These are phyloP conservation scores for Vigna trinervia DNA, from an alignment of 306 rosid genomes.

Conservation along the genomic window DNA sequence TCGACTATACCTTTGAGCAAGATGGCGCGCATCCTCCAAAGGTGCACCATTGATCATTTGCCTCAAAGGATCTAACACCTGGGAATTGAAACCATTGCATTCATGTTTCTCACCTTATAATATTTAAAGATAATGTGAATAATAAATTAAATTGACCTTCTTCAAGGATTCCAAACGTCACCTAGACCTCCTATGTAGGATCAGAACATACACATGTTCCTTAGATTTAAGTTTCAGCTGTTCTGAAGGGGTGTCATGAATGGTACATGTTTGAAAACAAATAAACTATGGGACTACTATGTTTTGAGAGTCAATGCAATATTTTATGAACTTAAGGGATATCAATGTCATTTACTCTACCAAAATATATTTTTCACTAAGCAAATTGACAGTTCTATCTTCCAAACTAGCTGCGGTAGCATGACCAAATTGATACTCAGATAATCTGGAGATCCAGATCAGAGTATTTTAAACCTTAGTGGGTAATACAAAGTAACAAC, in stretches of 20 bases:
- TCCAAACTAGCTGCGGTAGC: conserved; percentile 26
- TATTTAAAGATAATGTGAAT: conserved; percentile 13
- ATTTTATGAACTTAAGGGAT: conserved; percentile 32
- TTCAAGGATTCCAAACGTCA: conserved; percentile 25
- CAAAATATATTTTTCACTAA: conserved; percentile 1
- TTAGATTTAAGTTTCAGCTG: conserved; percentile 16
- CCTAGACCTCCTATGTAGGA: neutral
- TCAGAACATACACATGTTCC: conserved; percentile 24
- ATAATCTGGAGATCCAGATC: conserved; percentile 27
- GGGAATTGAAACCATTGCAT: conserved; percentile 41
- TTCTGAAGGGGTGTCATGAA: conserved; percentile 30
- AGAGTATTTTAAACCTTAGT: conserved; percentile 16
- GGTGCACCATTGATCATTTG: conserved; percentile 88
- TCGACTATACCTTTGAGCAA: conserved; percentile 94
- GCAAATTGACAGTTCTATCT: neutral
- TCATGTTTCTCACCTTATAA: conserved; percentile 40
- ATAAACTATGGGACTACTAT: neutral
- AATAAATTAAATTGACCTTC: neutral
- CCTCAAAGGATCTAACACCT: conserved; percentile 96
- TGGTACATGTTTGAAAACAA: conserved; percentile 16
- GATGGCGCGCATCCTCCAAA: conserved; percentile 99
- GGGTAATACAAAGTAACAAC: conserved; percentile 1
- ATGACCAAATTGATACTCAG: conserved; percentile 17
- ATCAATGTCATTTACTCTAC: conserved; percentile 22
- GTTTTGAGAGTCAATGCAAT: conserved; percentile 17